phyloP scores from a whole-genome alignment of 176 grass and related monocot species.

The Avena sativa region DNA sequence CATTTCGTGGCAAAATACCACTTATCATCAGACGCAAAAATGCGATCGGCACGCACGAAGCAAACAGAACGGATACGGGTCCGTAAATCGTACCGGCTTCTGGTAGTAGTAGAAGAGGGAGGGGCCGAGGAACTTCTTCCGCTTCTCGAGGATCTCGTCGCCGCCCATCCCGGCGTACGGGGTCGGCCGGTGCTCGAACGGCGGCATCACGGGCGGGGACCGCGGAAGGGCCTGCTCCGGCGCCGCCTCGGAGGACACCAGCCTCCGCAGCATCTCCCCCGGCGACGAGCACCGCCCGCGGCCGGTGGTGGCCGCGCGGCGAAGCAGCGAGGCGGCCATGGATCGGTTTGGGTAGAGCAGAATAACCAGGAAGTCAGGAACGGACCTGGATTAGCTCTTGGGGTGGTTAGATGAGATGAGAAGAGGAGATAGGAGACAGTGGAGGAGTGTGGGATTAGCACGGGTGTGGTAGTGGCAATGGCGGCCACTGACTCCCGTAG shows the following conservation, averaged over 20 bases:
- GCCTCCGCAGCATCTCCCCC: conserved; percentile 37
- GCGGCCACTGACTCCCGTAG: conserved; percentile 15
- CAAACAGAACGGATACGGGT: background rate
- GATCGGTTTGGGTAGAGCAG: background rate
- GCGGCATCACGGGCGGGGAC: conserved; percentile 59
- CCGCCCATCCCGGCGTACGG: conserved; percentile 68
- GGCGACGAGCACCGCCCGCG: conserved; percentile 14
- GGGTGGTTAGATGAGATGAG: background rate
- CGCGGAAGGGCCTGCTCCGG: conserved; percentile 23
- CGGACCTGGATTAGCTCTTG: background rate
- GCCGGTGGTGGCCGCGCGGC: background rate
- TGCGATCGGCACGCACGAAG: background rate
- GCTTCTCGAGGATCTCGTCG: conserved; percentile 72
- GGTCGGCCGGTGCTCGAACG: conserved; percentile 73
- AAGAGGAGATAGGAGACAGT: background rate
- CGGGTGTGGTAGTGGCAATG: conserved; percentile 5
- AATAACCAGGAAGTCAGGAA: background rate
- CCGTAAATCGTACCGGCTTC: conserved; percentile 66
- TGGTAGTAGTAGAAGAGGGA: conserved; percentile 99
- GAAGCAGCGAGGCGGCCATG: conserved; percentile 53
- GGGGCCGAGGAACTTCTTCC: conserved; percentile 80
- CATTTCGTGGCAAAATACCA: background rate
- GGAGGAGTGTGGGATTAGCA: conserved; percentile 8
- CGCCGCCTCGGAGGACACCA: conserved; percentile 51
- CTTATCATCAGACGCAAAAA: background rate